Percentiles rank a stretch among this genome's conserved stretches.
Evolutionary conservation across 805 yeast species (phyloP).

Genomic region (Candida saitoana): DNA sequence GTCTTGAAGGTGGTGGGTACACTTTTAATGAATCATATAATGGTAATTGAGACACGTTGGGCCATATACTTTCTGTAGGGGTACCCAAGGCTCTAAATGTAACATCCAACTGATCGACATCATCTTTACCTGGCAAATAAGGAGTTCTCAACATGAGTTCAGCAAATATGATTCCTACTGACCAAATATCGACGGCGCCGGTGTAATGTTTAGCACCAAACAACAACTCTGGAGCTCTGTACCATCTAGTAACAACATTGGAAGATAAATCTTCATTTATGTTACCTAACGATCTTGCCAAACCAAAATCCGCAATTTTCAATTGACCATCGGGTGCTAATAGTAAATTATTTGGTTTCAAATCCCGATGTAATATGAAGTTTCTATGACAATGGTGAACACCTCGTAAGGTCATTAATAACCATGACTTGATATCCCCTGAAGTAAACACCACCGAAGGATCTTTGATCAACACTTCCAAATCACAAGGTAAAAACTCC

Average conservation of each 20-base stretch:
- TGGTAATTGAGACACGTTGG: conserved; percentile 77
- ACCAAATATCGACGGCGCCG: conserved; percentile 43
- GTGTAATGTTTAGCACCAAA: conserved; percentile 45
- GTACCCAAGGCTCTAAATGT: conserved; percentile 95
- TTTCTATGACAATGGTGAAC: conserved; percentile 94
- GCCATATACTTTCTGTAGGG: conserved; percentile 91
- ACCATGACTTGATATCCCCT: conserved; percentile 89
- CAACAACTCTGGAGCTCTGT: conserved; percentile 68
- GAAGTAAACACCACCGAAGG: conserved; percentile 69
- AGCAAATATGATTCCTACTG: conserved; percentile 70
- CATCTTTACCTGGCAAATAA: conserved; percentile 89
- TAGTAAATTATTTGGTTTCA: conserved; percentile 87
- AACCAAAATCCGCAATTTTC: conserved; percentile 96
- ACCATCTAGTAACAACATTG: conserved; percentile 97
- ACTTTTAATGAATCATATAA: conserved; percentile 66
- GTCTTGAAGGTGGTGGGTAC: conserved; percentile 80
- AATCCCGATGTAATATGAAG: conserved; percentile 84
- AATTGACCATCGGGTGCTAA: conserved; percentile 83
- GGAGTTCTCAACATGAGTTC: conserved; percentile 95
- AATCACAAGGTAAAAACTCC: conserved; percentile 83
- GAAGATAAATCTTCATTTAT: conserved; percentile 76
- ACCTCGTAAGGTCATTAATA: conserved; percentile 91
- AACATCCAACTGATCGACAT: conserved; percentile 84
- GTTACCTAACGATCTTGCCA: conserved; percentile 79
- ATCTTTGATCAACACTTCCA: conserved; percentile 86